Conservation (phyloP, 495 filamentous ascomycete species). For the Copromyces sp. region DNA sequence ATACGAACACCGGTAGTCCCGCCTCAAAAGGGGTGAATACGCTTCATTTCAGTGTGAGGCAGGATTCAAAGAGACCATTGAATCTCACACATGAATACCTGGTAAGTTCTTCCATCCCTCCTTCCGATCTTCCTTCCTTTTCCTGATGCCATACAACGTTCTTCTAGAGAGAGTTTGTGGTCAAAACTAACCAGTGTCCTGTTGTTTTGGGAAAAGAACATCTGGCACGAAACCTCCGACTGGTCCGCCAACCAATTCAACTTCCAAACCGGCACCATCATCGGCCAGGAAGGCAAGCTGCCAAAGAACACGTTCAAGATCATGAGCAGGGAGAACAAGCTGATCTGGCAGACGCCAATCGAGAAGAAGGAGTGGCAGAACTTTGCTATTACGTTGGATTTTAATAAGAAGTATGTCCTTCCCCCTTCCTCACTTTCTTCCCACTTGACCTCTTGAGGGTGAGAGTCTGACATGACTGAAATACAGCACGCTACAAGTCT, state of each 20-base stretch:
- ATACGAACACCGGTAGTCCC: conserved; percentile 37
- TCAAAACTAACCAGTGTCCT: background rate
- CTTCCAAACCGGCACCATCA: conserved; percentile 40
- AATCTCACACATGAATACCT: conserved; percentile 49
- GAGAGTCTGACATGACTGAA: background rate
- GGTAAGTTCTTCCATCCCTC: conserved; percentile 3
- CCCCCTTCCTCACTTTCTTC: background rate
- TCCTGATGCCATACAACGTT: too few relatives aligned
- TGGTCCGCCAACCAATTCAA: conserved; percentile 48
- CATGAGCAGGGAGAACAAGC: conserved; percentile 35
- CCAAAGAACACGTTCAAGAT: conserved; percentile 70
- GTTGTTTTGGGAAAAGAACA: conserved; percentile 22
- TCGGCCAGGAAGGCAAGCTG: conserved; percentile 54
- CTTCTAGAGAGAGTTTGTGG: background rate
- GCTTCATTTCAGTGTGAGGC: conserved; percentile 43
- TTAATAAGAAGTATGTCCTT: conserved; percentile 34
- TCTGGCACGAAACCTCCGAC: conserved; percentile 46
- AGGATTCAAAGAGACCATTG: conserved; percentile 34
- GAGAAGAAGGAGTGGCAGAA: conserved; percentile 43
- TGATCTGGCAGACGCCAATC: conserved; percentile 36
- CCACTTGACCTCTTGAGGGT: too few relatives aligned
- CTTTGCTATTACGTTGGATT: conserved; percentile 47
- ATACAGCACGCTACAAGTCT: conserved; percentile 41
- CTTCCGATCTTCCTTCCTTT: background rate
- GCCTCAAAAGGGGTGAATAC: conserved; percentile 38